Evolutionary conservation across 2,329 filamentous ascomycete genomes (phyloP).

Genomic region (Aureobasidium zeae): DNA sequence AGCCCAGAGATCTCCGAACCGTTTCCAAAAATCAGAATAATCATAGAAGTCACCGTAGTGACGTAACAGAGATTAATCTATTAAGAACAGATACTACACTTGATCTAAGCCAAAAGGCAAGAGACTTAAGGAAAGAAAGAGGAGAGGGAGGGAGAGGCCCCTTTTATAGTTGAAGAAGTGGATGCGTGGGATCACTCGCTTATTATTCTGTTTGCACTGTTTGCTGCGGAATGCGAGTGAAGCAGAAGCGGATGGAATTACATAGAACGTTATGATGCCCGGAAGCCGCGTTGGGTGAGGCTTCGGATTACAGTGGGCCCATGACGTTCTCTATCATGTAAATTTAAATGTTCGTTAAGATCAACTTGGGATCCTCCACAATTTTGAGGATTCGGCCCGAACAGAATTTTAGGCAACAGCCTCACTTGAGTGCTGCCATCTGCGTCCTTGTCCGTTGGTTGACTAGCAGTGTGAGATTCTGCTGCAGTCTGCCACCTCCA

Average conservation of each 20-base stretch:
- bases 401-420: no score
- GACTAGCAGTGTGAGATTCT: no score
- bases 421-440: no score
- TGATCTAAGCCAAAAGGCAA: conserved; percentile 15
- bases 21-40: conserved; percentile 71
- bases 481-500: no score
- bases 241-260: no score
- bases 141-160: background rate
- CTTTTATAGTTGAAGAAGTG: background rate
- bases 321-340: no score
- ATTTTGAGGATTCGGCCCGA: no score
- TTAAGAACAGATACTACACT: conserved; percentile 51
- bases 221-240: background rate
- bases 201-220: background rate
- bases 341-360: no score
- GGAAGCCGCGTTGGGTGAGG: background rate
- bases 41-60: conserved; percentile 63
- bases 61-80: conserved; percentile 92
- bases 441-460: no score
- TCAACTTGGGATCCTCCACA: no score
- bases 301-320: no score
- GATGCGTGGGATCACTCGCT: no score
- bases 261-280: background rate
- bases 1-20: conserved; percentile 56
- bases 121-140: conserved; percentile 1